Conservation (phyloP, 768 basidiomycete genomes). For the Infundibulicybe gibba region DNA sequence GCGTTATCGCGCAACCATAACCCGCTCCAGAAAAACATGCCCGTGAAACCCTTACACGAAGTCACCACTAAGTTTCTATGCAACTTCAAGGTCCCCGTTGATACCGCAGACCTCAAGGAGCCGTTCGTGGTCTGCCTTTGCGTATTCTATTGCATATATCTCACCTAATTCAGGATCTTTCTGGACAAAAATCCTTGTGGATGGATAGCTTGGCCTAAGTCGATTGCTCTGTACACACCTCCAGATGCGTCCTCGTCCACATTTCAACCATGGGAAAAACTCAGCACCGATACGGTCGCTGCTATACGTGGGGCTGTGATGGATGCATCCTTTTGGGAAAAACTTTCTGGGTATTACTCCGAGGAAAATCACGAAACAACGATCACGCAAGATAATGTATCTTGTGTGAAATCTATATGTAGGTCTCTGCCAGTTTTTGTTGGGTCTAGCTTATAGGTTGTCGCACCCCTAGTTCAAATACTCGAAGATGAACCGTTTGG, state of each 20-base stretch:
- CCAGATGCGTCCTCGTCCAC: conserved; percentile 48
- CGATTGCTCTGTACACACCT: conserved; percentile 38
- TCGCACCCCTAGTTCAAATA: conserved; percentile 55
- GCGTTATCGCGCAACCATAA: conserved; percentile 61
- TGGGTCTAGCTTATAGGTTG: conserved; percentile 2
- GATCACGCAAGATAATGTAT: conserved; percentile 66
- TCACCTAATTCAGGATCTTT: conserved; percentile 33
- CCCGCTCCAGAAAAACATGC: conserved; percentile 54
- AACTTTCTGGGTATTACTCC: conserved; percentile 63
- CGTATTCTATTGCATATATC: neutral
- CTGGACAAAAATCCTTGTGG: conserved; percentile 59
- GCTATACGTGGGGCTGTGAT: conserved; percentile 45
- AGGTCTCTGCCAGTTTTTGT: conserved; percentile 15
- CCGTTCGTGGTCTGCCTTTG: conserved; percentile 36
- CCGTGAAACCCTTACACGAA: conserved; percentile 44
- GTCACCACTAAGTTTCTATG: conserved; percentile 55
- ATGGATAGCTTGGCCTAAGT: conserved; percentile 62
- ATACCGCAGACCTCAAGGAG: conserved; percentile 25
- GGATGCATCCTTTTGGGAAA: conserved; percentile 61
- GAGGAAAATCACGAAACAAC: conserved; percentile 73
- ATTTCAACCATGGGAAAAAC: conserved; percentile 57
- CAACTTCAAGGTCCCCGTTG: conserved; percentile 49
- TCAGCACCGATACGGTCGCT: conserved; percentile 45
- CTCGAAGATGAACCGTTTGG: conserved; percentile 72
- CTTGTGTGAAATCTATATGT: conserved; percentile 77